Evolutionary conservation across 768 basidiomycete genomes (phyloP).

Genomic region (Dioszegia hungarica): DNA sequence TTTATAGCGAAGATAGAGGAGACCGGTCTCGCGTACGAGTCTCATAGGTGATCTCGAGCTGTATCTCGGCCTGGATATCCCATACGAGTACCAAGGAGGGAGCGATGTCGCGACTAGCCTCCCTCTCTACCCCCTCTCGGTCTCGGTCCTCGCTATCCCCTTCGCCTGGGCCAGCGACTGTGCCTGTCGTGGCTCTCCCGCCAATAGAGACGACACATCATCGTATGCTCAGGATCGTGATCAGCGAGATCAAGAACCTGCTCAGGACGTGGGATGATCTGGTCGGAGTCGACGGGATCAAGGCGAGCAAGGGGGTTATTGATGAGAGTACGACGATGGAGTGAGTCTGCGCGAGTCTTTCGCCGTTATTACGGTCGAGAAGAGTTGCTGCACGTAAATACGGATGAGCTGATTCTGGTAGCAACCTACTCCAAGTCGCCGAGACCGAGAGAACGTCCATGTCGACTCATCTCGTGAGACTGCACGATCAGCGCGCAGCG

Average conservation of each 20-base stretch:
- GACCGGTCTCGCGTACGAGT: too few species aligned
- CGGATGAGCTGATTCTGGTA: neutral
- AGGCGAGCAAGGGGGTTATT: constrained; percentile 64
- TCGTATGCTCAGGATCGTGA: constrained; percentile 63
- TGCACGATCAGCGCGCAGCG: constrained; percentile 10
- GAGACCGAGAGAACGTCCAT: constrained; percentile 24
- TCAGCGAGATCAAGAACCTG: constrained; percentile 64
- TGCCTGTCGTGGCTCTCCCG: neutral
- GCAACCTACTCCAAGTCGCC: neutral
- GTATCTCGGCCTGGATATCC: neutral
- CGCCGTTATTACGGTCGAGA: neutral
- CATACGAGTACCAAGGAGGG: neutral
- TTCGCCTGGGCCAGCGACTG: constrained; percentile 1
- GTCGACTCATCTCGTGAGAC: constrained; percentile 8
- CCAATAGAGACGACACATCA: constrained; percentile 69
- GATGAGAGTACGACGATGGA: constrained; percentile 79
- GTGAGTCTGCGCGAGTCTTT: constrained; percentile 53
- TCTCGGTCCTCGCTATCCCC: constrained; percentile 20
- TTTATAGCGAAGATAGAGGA: too few species aligned
- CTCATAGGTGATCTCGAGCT: neutral
- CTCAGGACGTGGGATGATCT: constrained; percentile 78
- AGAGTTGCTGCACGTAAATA: neutral
- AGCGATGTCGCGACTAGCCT: constrained; percentile 37
- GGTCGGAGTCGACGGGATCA: constrained; percentile 71
- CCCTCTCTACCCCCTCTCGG: constrained; percentile 25